Percentiles rank a stretch among this genome's conserved stretches.
These are phyloP conservation scores for Litsea cubeba DNA, from an alignment of 164 flowering plant genomes.

Conservation along the genomic window DNA sequence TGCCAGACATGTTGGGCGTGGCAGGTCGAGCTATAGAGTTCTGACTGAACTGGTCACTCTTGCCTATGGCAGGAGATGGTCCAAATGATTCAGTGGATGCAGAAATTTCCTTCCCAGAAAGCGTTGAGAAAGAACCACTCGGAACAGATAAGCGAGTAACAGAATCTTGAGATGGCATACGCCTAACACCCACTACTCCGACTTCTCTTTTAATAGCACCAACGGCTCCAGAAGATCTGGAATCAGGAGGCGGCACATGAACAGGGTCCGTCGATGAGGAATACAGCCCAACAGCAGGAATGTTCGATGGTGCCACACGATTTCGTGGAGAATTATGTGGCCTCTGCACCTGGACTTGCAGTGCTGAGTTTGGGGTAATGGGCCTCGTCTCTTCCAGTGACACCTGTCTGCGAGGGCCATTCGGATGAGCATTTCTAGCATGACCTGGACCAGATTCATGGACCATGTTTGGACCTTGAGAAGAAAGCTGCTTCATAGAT, in stretches of 20 bases:
- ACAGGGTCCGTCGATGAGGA: constrained; percentile 91
- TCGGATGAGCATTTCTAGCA: constrained; percentile 27
- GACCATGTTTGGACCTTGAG: constrained; percentile 33
- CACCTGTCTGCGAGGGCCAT: constrained; percentile 33
- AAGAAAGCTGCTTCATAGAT: constrained; percentile 18
- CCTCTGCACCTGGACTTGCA: constrained; percentile 30
- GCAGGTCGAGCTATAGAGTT: constrained; percentile 35
- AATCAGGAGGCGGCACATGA: constrained; percentile 86
- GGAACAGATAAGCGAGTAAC: constrained; percentile 39
- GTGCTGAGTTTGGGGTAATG: constrained; percentile 23
- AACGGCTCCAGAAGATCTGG: constrained; percentile 63
- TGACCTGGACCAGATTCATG: constrained; percentile 31
- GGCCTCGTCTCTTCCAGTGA: constrained; percentile 28
- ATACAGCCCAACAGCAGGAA: constrained; percentile 72
- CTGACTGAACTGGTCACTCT: constrained; percentile 40
- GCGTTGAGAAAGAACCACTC: constrained; percentile 35
- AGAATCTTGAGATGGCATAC: constrained; percentile 45
- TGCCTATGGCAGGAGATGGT: constrained; percentile 27
- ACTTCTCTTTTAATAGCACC: constrained; percentile 94
- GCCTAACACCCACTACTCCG: constrained; percentile 83
- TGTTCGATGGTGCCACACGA: constrained; percentile 39
- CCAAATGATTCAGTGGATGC: constrained; percentile 37
- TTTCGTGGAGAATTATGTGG: constrained; percentile 30
- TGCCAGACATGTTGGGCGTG: constrained; percentile 27
- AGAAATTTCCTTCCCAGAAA: constrained; percentile 32